phyloP scores from a whole-genome alignment of 768 basidiomycete genomes.

The Cantharellus anzutake region DNA sequence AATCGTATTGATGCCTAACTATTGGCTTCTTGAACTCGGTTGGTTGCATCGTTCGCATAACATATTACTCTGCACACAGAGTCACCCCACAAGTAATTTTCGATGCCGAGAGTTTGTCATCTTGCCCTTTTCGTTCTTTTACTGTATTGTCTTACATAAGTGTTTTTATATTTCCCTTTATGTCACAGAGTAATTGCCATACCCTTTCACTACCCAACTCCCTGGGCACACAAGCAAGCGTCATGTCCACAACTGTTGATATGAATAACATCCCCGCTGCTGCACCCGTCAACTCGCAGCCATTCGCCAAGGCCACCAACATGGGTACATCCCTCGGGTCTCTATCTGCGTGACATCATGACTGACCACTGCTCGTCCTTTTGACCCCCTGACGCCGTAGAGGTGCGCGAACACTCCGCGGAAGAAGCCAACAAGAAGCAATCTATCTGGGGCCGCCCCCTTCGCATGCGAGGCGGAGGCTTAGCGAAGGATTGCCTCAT shows the following conservation, averaged over 20 bases:
- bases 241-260: background rate
- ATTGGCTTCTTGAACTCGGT: no score
- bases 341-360: background rate
- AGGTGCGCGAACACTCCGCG: conserved; percentile 1
- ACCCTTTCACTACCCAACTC: no score
- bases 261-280: background rate
- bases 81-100: no score
- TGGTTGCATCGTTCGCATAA: no score
- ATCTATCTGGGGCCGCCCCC: conserved; percentile 1
- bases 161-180: no score
- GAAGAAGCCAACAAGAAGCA: background rate
- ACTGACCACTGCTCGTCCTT: background rate
- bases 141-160: no score
- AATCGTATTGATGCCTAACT: no score
- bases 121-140: no score
- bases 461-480: conserved; percentile 6
- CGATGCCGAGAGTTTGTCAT: no score
- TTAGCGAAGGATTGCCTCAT: conserved; percentile 1
- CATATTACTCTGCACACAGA: no score
- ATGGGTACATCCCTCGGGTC: conserved; percentile 2
- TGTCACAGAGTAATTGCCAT: no score
- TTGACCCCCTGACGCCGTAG: background rate
- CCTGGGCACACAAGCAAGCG: background rate
- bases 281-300: conserved; percentile 4
- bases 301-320: conserved; percentile 3